phyloP scores from a whole-genome alignment of 768 basidiomycete genomes.

The Suillus occidentalis region DNA sequence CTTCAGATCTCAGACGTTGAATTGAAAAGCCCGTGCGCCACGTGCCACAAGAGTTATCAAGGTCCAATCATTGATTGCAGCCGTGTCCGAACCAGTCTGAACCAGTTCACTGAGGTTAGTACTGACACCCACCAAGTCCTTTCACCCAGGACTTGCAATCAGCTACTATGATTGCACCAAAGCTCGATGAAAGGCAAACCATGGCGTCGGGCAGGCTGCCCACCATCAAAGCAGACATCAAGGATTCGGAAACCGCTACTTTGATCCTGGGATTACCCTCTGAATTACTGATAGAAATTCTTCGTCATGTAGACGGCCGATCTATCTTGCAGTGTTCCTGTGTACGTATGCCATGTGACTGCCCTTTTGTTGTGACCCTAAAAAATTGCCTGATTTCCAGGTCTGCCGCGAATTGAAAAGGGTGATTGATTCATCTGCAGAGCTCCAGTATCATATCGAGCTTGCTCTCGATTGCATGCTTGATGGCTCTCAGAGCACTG shows the following conservation, averaged over 20 bases:
- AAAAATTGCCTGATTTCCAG: slow-evolving; percentile 10
- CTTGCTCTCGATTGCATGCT: slow-evolving; percentile 40
- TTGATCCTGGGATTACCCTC: not conserved
- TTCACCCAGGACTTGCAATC: not conserved
- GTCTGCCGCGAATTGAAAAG: slow-evolving; percentile 22
- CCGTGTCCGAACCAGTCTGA: not conserved
- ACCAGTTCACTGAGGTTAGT: not conserved
- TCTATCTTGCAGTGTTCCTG: slow-evolving; percentile 9
- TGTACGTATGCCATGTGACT: not conserved
- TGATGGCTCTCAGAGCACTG: slow-evolving; percentile 12
- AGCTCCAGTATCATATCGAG: slow-evolving; percentile 41
- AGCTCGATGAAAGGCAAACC: not conserved
- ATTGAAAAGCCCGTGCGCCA: not conserved
- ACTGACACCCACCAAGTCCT: not conserved
- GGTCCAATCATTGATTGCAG: not conserved
- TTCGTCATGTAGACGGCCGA: slow-evolving; percentile 1
- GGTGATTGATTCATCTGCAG: slow-evolving; percentile 25
- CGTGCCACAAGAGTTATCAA: not conserved
- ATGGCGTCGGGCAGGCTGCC: not conserved
- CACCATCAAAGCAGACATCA: not conserved
- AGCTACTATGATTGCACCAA: slow-evolving; percentile 2
- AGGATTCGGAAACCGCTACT: not conserved
- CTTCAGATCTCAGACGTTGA: not conserved
- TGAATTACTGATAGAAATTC: slow-evolving; percentile 3
- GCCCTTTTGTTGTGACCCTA: not conserved